These are phyloP conservation scores for Scedosporium minutisporum DNA, from an alignment of 2,329 filamentous ascomycete species.

Conservation along the genomic window DNA sequence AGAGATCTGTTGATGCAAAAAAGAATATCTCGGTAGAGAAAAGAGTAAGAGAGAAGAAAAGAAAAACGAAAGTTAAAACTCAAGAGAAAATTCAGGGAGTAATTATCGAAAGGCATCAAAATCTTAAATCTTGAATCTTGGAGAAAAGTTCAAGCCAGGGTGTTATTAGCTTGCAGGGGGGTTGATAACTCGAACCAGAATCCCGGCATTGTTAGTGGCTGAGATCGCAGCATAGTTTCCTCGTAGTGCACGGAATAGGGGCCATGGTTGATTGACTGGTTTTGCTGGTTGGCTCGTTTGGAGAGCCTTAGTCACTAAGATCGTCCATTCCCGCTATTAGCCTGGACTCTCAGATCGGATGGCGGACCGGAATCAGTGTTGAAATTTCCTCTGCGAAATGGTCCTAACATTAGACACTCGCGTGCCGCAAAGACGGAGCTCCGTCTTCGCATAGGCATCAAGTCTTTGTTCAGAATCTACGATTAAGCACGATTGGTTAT, in stretches of 20 bases:
- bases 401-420: too few species aligned
- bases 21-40: not conserved
- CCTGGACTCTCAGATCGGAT: too few species aligned
- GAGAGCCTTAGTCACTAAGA: too few species aligned
- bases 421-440: too few species aligned
- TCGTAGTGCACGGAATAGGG: not conserved
- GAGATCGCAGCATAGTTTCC: not conserved
- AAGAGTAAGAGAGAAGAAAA: not conserved
- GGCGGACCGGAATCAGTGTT: too few species aligned
- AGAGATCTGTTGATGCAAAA: not conserved
- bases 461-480: too few species aligned
- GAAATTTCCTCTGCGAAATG: too few species aligned
- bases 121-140: not conserved
- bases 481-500: too few species aligned
- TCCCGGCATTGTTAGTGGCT: not conserved
- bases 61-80: not conserved
- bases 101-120: not conserved
- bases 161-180: slow-evolving; percentile 7
- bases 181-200: not conserved
- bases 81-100: not conserved
- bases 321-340: too few species aligned
- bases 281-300: not conserved
- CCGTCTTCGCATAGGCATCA: too few species aligned
- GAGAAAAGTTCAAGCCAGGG: slow-evolving; percentile 4
- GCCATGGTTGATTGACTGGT: not conserved